A percentile compares a stretch with the other conserved stretches of the same genome.
Conservation (phyloP, 1,284 basidiomycete genomes). For the Ustilago trichophora region DNA sequence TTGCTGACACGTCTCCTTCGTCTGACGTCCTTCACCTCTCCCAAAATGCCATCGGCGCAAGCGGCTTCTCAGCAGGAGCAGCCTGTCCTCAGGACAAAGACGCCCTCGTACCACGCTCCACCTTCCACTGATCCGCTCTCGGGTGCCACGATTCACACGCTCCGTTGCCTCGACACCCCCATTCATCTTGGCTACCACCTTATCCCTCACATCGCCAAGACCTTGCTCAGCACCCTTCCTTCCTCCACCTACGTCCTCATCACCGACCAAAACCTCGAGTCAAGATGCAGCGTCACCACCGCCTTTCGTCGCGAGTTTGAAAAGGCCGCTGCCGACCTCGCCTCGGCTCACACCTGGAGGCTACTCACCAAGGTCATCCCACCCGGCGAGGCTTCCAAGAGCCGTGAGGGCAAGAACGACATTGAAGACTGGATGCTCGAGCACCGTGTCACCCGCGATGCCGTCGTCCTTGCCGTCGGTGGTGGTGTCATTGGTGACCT, state of each 20-base stretch:
- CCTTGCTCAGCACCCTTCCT: slow-evolving; percentile 75
- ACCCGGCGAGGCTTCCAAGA: slow-evolving; percentile 93
- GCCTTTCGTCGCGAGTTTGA: slow-evolving; percentile 50
- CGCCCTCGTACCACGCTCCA: slow-evolving; percentile 63
- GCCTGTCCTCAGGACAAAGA: slow-evolving; percentile 56
- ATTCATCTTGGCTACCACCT: slow-evolving; percentile 66
- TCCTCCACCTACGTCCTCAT: slow-evolving; percentile 91
- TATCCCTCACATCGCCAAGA: slow-evolving; percentile 71
- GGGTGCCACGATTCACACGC: slow-evolving; percentile 58
- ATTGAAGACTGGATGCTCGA: slow-evolving; percentile 93
- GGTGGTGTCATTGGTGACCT: slow-evolving; percentile 96
- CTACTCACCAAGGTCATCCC: slow-evolving; percentile 82
- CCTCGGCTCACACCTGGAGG: slow-evolving; percentile 69
- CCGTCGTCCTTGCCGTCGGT: slow-evolving; percentile 90
- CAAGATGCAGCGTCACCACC: slow-evolving; percentile 66
- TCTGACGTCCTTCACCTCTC: background rate
- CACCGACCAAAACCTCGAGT: slow-evolving; percentile 86
- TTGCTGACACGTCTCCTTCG: background rate
- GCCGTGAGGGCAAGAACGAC: slow-evolving; percentile 86
- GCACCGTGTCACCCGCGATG: slow-evolving; percentile 89
- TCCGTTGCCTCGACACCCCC: slow-evolving; percentile 58
- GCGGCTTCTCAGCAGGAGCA: too few relatives aligned
- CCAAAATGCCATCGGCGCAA: slow-evolving; percentile 22
- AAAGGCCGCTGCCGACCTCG: slow-evolving; percentile 58
- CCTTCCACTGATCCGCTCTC: slow-evolving; percentile 52